phyloP scores from a whole-genome alignment of 164 flowering plant genomes.

The Magnolia sinica region DNA sequence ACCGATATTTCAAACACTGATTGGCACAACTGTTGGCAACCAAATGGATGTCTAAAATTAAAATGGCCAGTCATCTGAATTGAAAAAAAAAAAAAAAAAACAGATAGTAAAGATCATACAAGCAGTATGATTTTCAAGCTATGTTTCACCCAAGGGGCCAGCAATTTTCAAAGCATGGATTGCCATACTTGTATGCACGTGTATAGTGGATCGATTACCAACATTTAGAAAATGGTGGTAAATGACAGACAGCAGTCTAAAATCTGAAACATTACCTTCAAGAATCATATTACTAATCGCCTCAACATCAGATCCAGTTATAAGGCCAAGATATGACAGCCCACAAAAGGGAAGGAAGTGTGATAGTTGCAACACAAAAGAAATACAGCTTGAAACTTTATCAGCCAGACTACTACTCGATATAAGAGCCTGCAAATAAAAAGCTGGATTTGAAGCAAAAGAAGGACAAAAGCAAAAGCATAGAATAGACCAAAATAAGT shows the following conservation, averaged over 20 bases:
- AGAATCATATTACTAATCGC: slow-evolving; percentile 20
- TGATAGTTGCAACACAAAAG: slow-evolving; percentile 43
- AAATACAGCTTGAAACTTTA: slow-evolving; percentile 26
- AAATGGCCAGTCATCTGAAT: no score
- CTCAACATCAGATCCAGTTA: slow-evolving; percentile 58
- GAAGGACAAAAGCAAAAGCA: neutral
- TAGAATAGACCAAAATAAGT: neutral
- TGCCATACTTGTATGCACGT: neutral
- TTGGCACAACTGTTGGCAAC: no score
- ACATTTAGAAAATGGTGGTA: neutral
- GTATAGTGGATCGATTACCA: neutral
- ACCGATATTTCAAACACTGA: no score
- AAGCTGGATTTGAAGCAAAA: neutral
- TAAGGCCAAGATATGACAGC: slow-evolving; percentile 59
- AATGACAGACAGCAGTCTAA: neutral
- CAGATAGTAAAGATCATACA: no score
- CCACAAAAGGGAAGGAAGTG: slow-evolving; percentile 52
- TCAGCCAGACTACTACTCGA: slow-evolving; percentile 33
- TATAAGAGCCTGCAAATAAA: slow-evolving; percentile 51
- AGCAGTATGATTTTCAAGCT: no score
- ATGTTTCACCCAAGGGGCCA: no score
- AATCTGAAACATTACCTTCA: slow-evolving; percentile 40
- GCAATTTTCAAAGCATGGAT: no score
- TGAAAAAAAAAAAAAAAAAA: no score
- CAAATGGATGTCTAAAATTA: no score